Evolutionary conservation across 2,329 filamentous ascomycete species (phyloP), one percentile per base, ranked within the genome.

Genomic region (Sordariomycetes sp.): DNA sequence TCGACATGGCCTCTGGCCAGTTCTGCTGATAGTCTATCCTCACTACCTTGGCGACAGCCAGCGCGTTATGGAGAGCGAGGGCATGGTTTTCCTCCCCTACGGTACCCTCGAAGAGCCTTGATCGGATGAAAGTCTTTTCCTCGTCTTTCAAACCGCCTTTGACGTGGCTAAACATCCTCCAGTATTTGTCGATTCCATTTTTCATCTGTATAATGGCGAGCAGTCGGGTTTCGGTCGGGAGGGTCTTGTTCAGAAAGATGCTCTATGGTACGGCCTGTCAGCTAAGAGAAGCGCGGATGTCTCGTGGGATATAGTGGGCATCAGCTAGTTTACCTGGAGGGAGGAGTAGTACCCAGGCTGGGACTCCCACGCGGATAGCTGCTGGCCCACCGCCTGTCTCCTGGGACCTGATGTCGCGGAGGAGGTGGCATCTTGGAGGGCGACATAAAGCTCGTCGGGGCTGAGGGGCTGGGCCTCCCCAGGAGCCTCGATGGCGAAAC

Each of bases 101-200:
- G 1, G 88, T 89, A 59, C 87, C 86, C 61, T 89, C 79, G 10
- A 96, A 78, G 24, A 96, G 75, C 25, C 86, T 81, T 4, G 81
- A 80, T 54, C 92, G 84, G 57, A 99, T 94, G 42, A 79, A 67
- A 10, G 79, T 74, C 70, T 94, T 96, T 67, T 96, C 89, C 22
- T 86, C 80, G 32, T 81, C 80, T 67, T 85, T 83, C 58, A 87
- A 80, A 54, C 89, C 83, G 36, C 87, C 88, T 67, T 74, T 77
- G 32, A 68, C 55, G 58, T 71, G 63, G 36, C 72, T 67, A 78
- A 89, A 66, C n/a, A 72, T 63, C 15, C 94, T 81, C 94, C 94
- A 99, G 70, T 90, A 90, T 67, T 87, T 90, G 68, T 97, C 92
- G 70, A 97, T 91, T 57, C 91, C 94, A 69, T 97, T 96, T 69